Evolutionary conservation across 129 eudicot species (phyloP).

Genomic region (Arctium lappa): DNA sequence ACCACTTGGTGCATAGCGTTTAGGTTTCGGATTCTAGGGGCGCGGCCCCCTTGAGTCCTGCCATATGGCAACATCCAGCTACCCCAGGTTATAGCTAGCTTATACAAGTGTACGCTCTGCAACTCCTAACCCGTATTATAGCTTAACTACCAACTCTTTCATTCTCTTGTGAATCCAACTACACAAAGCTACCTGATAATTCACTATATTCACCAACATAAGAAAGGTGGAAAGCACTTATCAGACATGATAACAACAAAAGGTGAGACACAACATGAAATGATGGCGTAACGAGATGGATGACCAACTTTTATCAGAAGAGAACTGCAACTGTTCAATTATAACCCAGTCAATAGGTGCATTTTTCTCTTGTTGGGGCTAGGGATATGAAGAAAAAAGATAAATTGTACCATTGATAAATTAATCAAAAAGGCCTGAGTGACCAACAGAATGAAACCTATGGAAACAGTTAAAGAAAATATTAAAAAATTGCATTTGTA

Average conservation of each 20-base stretch:
- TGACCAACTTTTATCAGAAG: not conserved
- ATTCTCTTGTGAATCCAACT: not conserved
- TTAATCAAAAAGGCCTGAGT: not conserved
- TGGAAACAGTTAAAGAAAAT: not conserved
- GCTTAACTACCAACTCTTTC: not conserved
- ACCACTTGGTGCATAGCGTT: not conserved
- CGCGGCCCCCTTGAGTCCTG: not conserved
- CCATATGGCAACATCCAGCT: not conserved
- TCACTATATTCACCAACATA: not conserved
- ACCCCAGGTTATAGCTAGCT: not conserved
- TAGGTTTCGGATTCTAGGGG: not conserved
- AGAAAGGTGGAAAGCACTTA: not conserved
- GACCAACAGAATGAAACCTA: not conserved
- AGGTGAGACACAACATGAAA: not conserved
- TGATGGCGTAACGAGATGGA: not conserved
- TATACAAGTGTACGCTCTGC: not conserved
- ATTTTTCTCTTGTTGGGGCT: not conserved
- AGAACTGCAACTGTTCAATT: not conserved
- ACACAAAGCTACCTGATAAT: not conserved
- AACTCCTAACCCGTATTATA: not conserved
- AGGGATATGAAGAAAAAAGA: not conserved
- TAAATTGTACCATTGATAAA: not conserved
- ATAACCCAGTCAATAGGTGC: constrained; percentile 2
- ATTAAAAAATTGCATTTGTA: not conserved
- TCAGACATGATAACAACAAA: not conserved